These are phyloP conservation scores for Daldinia decipiens DNA, from an alignment of 495 filamentous ascomycete species.

Conservation along the genomic window DNA sequence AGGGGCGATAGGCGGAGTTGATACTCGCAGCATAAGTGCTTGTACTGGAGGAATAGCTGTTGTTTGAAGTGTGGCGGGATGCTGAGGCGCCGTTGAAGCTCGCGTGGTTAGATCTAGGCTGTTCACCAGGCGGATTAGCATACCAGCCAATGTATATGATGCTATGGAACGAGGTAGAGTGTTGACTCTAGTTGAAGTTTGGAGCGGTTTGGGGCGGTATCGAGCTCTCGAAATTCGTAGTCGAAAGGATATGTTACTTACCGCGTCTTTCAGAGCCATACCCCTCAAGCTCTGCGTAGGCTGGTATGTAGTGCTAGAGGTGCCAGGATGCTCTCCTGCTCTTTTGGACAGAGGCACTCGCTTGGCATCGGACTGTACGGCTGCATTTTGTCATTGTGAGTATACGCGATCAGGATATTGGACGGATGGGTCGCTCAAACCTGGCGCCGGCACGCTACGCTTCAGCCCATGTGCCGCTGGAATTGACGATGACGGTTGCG, in stretches of 20 bases:
- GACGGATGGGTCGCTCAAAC: constrained; percentile 42
- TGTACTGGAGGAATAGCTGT: constrained; percentile 63
- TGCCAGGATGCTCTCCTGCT: constrained; percentile 60
- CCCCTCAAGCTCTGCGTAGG: constrained; percentile 36
- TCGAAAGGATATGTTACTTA: constrained; percentile 23
- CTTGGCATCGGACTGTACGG: constrained; percentile 63
- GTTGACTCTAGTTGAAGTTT: neutral
- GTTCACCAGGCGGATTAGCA: constrained; percentile 27
- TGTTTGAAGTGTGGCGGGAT: constrained; percentile 59
- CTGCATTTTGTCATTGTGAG: constrained; percentile 43
- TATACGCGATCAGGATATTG: neutral
- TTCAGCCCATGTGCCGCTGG: constrained; percentile 53
- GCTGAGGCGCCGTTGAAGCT: constrained; percentile 40
- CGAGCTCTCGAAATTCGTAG: neutral
- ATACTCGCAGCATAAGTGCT: constrained; percentile 65
- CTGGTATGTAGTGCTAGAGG: constrained; percentile 32
- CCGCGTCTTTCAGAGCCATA: constrained; percentile 35
- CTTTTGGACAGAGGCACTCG: constrained; percentile 68
- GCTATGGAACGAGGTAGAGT: neutral
- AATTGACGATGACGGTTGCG: constrained; percentile 62
- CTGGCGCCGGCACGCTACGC: constrained; percentile 50
- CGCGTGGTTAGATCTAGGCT: constrained; percentile 29
- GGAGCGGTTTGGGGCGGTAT: neutral
- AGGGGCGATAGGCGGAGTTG: constrained; percentile 62
- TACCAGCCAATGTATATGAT: neutral